Conservation (phyloP, 176 grass and related monocot genomes). For the Canna indica region DNA sequence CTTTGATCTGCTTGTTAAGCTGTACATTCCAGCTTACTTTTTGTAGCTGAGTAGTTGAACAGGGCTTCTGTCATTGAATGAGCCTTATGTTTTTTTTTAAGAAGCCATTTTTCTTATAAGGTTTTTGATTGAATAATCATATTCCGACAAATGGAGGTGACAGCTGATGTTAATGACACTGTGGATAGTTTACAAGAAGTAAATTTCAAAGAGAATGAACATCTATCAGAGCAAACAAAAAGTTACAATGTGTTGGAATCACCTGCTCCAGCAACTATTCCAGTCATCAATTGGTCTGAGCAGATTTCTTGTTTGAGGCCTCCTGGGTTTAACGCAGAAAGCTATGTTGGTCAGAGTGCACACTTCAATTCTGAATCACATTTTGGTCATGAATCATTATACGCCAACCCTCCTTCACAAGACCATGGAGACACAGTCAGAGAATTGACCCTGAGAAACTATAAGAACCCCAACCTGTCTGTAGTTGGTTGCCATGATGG, state of each 20-base stretch:
- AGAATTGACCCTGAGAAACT: conserved; percentile 14
- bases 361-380: not conserved
- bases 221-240: not conserved
- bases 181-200: not conserved
- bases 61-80: too few species aligned
- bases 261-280: not conserved
- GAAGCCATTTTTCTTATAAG: not conserved
- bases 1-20: not conserved
- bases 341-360: not conserved
- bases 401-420: not conserved
- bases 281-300: not conserved
- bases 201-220: conserved; percentile 8
- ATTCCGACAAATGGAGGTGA: not conserved
- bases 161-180: conserved; percentile 1
- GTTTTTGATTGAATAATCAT: not conserved
- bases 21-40: not conserved
- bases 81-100: too few species aligned
- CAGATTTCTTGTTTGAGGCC: not conserved
- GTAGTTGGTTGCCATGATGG: not conserved
- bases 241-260: conserved; percentile 4
- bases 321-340: not conserved
- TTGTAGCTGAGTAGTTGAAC: not conserved
- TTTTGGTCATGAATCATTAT: not conserved
- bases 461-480: not conserved
- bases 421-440: not conserved